These are phyloP conservation scores for Cryptosporidium ryanae DNA, from an alignment of 169 alveolate genomes.

Conservation along the genomic window DNA sequence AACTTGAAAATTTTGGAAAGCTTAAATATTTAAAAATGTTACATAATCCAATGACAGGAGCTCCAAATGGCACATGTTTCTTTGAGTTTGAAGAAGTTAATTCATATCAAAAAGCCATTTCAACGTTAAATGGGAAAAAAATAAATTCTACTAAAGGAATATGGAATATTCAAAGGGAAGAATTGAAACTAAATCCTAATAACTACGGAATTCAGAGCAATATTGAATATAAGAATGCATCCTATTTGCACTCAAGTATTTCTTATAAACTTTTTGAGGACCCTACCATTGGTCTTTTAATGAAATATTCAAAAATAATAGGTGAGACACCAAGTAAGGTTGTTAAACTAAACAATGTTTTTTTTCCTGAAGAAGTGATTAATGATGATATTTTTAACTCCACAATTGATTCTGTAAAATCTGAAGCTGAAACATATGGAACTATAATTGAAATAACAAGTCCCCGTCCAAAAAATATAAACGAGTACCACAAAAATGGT, in stretches of 20 bases:
- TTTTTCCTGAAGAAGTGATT: slow-evolving; percentile 54
- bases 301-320: slow-evolving; percentile 47
- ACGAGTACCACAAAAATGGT: slow-evolving; percentile 25
- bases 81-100: slow-evolving; percentile 58
- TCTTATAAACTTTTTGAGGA: slow-evolving; percentile 45
- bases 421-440: slow-evolving; percentile 70
- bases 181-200: slow-evolving; percentile 1
- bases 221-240: slow-evolving; percentile 27
- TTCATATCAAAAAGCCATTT: slow-evolving; percentile 42
- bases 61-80: slow-evolving; percentile 49
- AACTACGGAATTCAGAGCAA: slow-evolving; percentile 1
- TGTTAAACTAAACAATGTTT: slow-evolving; percentile 32
- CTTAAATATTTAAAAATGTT: slow-evolving; percentile 23
- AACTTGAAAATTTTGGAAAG: slow-evolving; percentile 53
- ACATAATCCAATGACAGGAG: slow-evolving; percentile 65
- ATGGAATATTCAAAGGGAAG: slow-evolving; percentile 58
- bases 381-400: slow-evolving; percentile 39
- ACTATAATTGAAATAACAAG: slow-evolving; percentile 51
- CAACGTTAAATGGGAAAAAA: slow-evolving; percentile 45
- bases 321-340: slow-evolving; percentile 74
- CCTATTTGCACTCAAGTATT: slow-evolving; percentile 33
- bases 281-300: slow-evolving; percentile 36
- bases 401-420: slow-evolving; percentile 27
- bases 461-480: slow-evolving; percentile 69
- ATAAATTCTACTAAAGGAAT: slow-evolving; percentile 57